A percentile compares a stretch with the other conserved stretches of the same genome.
phyloP scores from a whole-genome alignment of 106 monocot species.

The Platanthera guangdongensis region DNA sequence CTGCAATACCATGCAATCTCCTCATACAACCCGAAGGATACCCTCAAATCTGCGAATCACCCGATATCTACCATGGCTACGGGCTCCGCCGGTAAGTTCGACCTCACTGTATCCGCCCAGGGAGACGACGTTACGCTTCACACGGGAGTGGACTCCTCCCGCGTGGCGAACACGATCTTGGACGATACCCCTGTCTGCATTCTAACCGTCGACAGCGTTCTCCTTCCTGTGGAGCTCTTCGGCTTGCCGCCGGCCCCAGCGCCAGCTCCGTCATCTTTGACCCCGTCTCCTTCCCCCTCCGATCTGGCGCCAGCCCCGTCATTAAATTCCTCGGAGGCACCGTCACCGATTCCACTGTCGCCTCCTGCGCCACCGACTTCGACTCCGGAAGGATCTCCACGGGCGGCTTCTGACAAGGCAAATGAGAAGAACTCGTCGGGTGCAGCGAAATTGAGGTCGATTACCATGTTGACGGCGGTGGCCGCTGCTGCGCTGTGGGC shows the following conservation, averaged over 20 bases:
- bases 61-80: constrained; percentile 58
- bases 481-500: not conserved
- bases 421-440: constrained; percentile 5
- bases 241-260: constrained; percentile 37
- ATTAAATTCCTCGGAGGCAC: constrained; percentile 12
- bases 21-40: constrained; percentile 57
- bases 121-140: constrained; percentile 78
- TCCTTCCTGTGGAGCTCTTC: constrained; percentile 58
- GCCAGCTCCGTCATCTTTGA: constrained; percentile 19
- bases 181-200: constrained; percentile 57
- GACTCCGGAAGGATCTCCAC: constrained; percentile 19
- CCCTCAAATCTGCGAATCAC: constrained; percentile 36
- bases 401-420: constrained; percentile 20
- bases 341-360: constrained; percentile 1
- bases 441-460: not conserved
- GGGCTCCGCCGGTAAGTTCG: constrained; percentile 56
- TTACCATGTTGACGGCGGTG: not conserved
- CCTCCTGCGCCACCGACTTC: constrained; percentile 33
- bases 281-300: constrained; percentile 7
- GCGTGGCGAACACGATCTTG: constrained; percentile 62
- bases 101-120: constrained; percentile 34
- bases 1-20: constrained; percentile 88
- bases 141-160: constrained; percentile 66
- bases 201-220: constrained; percentile 51
- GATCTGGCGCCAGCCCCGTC: constrained; percentile 12